These are phyloP conservation scores for Teunomyces aglyptinius DNA, from an alignment of 805 yeast species.

Conservation along the genomic window DNA sequence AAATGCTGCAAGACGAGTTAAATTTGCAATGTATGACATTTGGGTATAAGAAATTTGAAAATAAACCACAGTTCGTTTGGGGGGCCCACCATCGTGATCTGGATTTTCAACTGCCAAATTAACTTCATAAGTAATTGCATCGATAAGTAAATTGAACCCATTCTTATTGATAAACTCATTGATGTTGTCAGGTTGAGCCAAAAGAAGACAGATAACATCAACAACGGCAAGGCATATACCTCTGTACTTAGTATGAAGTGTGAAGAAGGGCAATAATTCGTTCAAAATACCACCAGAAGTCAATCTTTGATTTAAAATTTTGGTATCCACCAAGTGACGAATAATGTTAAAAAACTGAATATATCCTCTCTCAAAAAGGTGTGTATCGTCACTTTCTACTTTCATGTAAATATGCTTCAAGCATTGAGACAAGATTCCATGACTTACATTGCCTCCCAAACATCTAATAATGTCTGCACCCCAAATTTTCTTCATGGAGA, in stretches of 20 bases:
- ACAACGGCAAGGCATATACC: conserved; percentile 56
- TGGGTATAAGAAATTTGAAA: conserved; percentile 59
- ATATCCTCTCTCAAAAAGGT: conserved; percentile 40
- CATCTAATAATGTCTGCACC: conserved; percentile 75
- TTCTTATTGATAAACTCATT: conserved; percentile 61
- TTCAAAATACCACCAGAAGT: conserved; percentile 75
- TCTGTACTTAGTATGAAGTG: conserved; percentile 48
- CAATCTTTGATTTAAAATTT: conserved; percentile 53
- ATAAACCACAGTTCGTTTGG: conserved; percentile 44
- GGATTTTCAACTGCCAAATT: conserved; percentile 62
- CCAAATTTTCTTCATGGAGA: conserved; percentile 65
- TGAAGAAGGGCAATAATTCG: conserved; percentile 60
- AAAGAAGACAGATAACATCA: conserved; percentile 51
- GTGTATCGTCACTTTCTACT: conserved; percentile 39
- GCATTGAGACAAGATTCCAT: conserved; percentile 76
- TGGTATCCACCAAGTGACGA: conserved; percentile 58
- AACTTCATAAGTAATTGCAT: conserved; percentile 61
- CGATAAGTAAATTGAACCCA: conserved; percentile 66
- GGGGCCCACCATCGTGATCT: conserved; percentile 55
- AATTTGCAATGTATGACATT: conserved; percentile 45
- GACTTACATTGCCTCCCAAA: conserved; percentile 82
- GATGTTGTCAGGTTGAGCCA: conserved; percentile 48
- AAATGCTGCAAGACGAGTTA: conserved; percentile 62
- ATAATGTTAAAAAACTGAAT: conserved; percentile 59
- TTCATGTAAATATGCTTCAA: conserved; percentile 60